Base-by-base conservation (phyloP, 2,329 filamentous ascomycete species). In the Sporothrix mexicana region DNA sequence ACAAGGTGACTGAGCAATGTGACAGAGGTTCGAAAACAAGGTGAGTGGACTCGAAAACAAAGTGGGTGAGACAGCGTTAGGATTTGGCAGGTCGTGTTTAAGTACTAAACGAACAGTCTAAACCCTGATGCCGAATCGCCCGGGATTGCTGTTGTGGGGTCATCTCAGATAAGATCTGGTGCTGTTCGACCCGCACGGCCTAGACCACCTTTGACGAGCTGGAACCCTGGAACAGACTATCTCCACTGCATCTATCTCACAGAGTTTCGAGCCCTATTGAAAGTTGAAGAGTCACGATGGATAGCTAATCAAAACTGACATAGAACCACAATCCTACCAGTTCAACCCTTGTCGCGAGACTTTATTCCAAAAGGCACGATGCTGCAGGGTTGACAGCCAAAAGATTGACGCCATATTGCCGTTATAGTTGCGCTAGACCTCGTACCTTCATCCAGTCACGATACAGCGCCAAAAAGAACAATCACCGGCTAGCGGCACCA, bases 191-290 rank as follows among this genome's bases (percentile, higher is more conserved):
- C 30, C 12, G 17, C 55, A 41, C 3, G 43, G 55, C 62, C 69
- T 62, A 70, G 69, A 70, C 25, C 69, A 45, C 55, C 43, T 17
- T 51, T 23, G 69, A 70, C 41, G 15, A 10, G 53, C 10, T 70
- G 68, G 36, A 70, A 70, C 68, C 68, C 68, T 70, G 36, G n/a
- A n/a, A 41, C 23, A 7, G 15, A 9, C 57, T 43, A 64, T 23
- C 17, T 45, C 17, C 59, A 59, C 51, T 17, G 67, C 67, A 30
- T 36, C 3, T 47, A 59, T 70, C 13, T 36, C 30, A 36, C 30
- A 6, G 7, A 6, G 30, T 36, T 36, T 36, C 30, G 30, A 36
- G 30, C 30, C 30, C 30, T 36, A 36, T 36, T 36, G 30, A 36
- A 36, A 7, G 30, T 36, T 36, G 30, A 36, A 36, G 30, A 36